Evolutionary conservation across 257 asterid species (phyloP).

Genomic region (Handroanthus guayacan): DNA sequence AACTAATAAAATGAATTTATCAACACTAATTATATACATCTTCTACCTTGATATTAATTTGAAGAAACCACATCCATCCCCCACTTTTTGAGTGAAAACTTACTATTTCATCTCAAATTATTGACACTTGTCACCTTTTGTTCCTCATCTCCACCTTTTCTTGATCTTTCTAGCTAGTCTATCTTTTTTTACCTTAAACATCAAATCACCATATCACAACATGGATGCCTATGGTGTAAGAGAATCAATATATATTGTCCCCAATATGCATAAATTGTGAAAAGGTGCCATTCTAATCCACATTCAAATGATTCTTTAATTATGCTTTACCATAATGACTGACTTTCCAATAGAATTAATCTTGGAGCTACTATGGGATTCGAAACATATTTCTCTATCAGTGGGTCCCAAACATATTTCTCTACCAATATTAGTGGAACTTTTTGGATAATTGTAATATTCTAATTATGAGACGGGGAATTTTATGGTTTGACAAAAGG

Average conservation of each 20-base stretch:
- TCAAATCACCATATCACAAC: not conserved
- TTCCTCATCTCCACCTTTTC: not conserved
- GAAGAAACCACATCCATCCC: not conserved
- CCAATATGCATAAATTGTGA: not conserved
- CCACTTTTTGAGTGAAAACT: not conserved
- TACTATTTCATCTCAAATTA: not conserved
- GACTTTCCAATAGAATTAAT: constrained; percentile 2
- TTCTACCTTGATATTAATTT: too few relatives aligned
- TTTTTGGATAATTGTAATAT: not conserved
- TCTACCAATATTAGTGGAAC: not conserved
- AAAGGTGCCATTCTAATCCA: not conserved
- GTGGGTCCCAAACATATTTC: too few relatives aligned
- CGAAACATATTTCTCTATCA: constrained; percentile 17
- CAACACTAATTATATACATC: too few relatives aligned
- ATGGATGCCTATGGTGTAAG: not conserved
- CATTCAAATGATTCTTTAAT: not conserved
- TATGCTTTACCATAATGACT: not conserved
- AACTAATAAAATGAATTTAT: too few relatives aligned
- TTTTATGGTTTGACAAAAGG: constrained; percentile 24
- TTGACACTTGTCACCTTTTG: not conserved
- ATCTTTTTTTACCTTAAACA: not conserved
- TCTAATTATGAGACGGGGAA: constrained; percentile 18
- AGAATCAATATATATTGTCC: not conserved
- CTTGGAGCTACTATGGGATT: constrained; percentile 14
- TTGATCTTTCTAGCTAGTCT: not conserved